phyloP scores from a whole-genome alignment of 2,329 filamentous ascomycete genomes.

The Biscogniauxia sp. region DNA sequence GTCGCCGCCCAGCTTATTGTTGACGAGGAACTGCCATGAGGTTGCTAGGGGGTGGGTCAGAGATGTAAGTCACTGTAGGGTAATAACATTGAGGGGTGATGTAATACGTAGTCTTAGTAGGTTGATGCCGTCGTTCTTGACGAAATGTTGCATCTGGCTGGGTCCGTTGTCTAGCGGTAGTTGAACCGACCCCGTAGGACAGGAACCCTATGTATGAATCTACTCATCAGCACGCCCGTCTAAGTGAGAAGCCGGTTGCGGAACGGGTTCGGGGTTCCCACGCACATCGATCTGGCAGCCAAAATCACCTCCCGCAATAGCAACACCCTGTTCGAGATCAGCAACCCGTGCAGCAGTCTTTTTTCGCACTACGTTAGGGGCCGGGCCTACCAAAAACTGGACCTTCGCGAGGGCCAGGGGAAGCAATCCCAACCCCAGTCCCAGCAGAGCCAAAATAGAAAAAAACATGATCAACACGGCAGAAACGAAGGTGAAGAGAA shows the following conservation, averaged over 20 bases:
- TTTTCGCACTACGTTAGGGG: not conserved
- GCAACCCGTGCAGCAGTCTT: not conserved
- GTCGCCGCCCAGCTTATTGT: slow-evolving; percentile 47
- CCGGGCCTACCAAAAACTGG: slow-evolving; percentile 24
- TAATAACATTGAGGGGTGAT: not conserved
- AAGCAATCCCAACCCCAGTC: slow-evolving; percentile 17
- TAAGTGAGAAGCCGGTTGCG: not conserved
- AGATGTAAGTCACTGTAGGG: not conserved
- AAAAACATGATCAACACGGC: slow-evolving; percentile 29
- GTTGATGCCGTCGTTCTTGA: slow-evolving; percentile 51
- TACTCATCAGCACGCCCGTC: not conserved
- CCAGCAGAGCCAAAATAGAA: slow-evolving; percentile 20
- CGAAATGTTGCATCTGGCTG: slow-evolving; percentile 56
- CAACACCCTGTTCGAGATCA: slow-evolving; percentile 35
- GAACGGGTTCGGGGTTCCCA: not conserved
- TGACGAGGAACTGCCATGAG: slow-evolving; percentile 60
- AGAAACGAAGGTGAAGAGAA: slow-evolving; percentile 8
- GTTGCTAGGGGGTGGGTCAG: slow-evolving; percentile 35
- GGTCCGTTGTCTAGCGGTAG: slow-evolving; percentile 39
- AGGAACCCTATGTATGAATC: slow-evolving; percentile 34
- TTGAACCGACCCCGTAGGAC: slow-evolving; percentile 35
- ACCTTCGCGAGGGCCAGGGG: slow-evolving; percentile 24
- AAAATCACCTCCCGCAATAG: slow-evolving; percentile 48
- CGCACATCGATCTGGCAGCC: slow-evolving; percentile 45
- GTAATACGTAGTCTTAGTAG: slow-evolving; percentile 51